These are phyloP conservation scores for Turnera subulata DNA, from an alignment of 345 rosid species.

Conservation along the genomic window DNA sequence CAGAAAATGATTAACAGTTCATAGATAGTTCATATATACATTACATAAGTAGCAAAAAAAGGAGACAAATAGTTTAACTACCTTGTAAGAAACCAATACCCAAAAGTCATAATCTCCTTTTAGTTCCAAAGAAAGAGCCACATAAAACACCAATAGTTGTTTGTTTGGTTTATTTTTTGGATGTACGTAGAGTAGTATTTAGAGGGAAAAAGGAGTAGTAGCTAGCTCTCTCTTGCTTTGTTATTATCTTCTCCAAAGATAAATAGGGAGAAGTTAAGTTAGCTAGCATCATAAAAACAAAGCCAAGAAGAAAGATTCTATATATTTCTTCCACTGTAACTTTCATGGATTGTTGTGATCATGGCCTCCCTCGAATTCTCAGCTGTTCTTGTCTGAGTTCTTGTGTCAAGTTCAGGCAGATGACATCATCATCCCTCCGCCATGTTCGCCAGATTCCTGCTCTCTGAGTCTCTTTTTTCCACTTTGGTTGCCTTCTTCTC, in stretches of 20 bases:
- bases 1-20: too few relatives aligned
- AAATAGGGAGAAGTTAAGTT: slow-evolving; percentile 14
- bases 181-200: not conserved
- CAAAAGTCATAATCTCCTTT: too few relatives aligned
- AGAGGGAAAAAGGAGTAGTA: too few relatives aligned
- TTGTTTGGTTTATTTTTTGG: not conserved
- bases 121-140: too few relatives aligned
- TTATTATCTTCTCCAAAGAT: slow-evolving; percentile 30
- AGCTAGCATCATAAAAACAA: slow-evolving; percentile 8
- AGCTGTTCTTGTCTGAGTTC: slow-evolving; percentile 22
- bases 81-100: too few relatives aligned
- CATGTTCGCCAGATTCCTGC: slow-evolving; percentile 13
- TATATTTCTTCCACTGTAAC: not conserved
- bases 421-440: slow-evolving; percentile 30
- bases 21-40: too few relatives aligned
- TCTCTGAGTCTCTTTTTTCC: slow-evolving; percentile 26
- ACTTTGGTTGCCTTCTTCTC: not conserved
- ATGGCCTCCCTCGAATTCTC: slow-evolving; percentile 21
- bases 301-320: not conserved
- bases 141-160: not conserved
- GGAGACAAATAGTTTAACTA: too few relatives aligned
- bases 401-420: slow-evolving; percentile 28
- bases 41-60: too few relatives aligned
- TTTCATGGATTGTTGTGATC: slow-evolving; percentile 34
- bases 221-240: not conserved